Conservation (phyloP, 345 rosid species). For the Laguncularia racemosa region DNA sequence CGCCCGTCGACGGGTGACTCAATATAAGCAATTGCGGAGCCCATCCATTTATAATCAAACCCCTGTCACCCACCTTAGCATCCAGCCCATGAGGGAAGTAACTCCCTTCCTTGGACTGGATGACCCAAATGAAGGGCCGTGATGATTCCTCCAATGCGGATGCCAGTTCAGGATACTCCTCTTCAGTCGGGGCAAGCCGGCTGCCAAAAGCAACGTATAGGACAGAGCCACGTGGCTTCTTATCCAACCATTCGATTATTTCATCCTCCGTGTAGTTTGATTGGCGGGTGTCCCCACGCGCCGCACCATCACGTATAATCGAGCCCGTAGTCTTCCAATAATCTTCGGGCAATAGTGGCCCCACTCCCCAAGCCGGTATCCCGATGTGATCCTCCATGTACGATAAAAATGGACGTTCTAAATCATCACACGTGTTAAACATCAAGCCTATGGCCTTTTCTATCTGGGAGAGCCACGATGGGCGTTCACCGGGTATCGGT, state of each 20-base stretch:
- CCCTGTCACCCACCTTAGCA: slow-evolving; percentile 16
- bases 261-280: slow-evolving; percentile 15
- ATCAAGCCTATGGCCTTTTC: slow-evolving; percentile 17
- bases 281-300: slow-evolving; percentile 7
- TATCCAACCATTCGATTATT: slow-evolving; percentile 24
- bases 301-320: slow-evolving; percentile 7
- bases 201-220: slow-evolving; percentile 24
- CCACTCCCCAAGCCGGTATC: slow-evolving; percentile 30
- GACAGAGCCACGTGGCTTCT: slow-evolving; percentile 18
- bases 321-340: slow-evolving; percentile 19
- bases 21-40: slow-evolving; percentile 35
- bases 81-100: slow-evolving; percentile 16
- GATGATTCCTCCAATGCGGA: slow-evolving; percentile 19
- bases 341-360: slow-evolving; percentile 24
- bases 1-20: slow-evolving; percentile 32
- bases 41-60: slow-evolving; percentile 31
- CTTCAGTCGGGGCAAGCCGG: slow-evolving; percentile 11
- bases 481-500: slow-evolving; percentile 23
- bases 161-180: slow-evolving; percentile 20
- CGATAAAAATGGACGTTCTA: slow-evolving; percentile 35
- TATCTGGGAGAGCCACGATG: slow-evolving; percentile 23
- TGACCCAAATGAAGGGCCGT: slow-evolving; percentile 23
- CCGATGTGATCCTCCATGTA: slow-evolving; percentile 19
- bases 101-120: slow-evolving; percentile 18
- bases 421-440: slow-evolving; percentile 35